Evolutionary conservation across 139 green algal species (phyloP).

Genomic region (Chlorella sp.): DNA sequence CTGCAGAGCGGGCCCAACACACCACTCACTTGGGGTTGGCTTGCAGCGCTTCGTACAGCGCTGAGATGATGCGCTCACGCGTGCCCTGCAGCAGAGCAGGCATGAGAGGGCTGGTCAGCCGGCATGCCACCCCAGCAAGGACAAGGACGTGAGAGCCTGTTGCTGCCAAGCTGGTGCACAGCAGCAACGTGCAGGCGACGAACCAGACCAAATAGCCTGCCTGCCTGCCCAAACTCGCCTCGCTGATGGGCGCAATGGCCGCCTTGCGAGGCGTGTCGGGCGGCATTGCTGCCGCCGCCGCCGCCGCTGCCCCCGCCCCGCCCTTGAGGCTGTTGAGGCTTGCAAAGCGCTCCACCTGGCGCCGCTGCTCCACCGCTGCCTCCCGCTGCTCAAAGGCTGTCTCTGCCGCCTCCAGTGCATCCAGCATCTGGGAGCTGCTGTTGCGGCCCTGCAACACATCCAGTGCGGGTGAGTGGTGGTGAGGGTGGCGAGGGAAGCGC

Average conservation of each 20-base stretch:
- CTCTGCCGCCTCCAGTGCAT: constrained; percentile 33
- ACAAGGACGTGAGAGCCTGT: too few relatives aligned
- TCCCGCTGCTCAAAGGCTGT: constrained; percentile 1
- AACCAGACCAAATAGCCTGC: too few relatives aligned
- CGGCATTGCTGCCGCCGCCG: background rate
- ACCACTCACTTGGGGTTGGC: background rate
- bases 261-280: constrained; percentile 28
- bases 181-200: too few relatives aligned
- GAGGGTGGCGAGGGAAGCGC: background rate
- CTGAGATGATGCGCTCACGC: constrained; percentile 4
- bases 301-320: background rate
- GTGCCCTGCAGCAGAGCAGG: constrained; percentile 19
- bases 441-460: background rate
- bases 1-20: too few relatives aligned
- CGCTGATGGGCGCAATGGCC: background rate
- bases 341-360: background rate
- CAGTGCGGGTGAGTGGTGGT: too few relatives aligned
- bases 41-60: constrained; percentile 12
- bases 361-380: background rate
- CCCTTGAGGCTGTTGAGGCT: background rate
- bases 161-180: too few relatives aligned
- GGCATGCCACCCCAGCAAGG: too few relatives aligned
- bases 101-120: too few relatives aligned
- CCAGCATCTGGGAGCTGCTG: constrained; percentile 17
- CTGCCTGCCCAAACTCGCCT: too few relatives aligned